Evolutionary conservation across 2,329 filamentous ascomycete genomes (phyloP).

Genomic region (Endothia cerciana): DNA sequence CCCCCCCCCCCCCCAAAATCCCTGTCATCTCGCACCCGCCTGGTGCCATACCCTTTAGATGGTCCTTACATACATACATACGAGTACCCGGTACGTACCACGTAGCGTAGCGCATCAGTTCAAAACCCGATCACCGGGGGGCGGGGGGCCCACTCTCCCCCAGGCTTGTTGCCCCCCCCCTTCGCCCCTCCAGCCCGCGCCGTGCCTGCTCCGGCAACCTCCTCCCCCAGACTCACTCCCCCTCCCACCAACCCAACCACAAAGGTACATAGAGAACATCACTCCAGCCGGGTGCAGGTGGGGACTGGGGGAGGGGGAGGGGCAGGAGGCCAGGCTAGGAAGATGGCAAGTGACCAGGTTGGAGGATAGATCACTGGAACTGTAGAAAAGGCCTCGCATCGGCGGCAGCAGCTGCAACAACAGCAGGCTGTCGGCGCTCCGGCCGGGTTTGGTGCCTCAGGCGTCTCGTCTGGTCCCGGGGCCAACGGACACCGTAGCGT

Average conservation of each 20-base stretch:
- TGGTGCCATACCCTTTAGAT: neutral
- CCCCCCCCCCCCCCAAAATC: neutral
- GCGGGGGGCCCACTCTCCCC: constrained; percentile 18
- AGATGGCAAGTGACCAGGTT: too few species aligned
- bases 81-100: too few species aligned
- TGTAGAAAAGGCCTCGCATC: too few species aligned
- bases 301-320: too few species aligned
- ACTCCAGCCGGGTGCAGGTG: too few species aligned
- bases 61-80: too few species aligned
- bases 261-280: too few species aligned
- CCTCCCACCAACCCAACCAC: too few species aligned
- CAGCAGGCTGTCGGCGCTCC: constrained; percentile 25
- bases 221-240: neutral
- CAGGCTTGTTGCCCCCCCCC: neutral
- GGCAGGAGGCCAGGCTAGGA: too few species aligned
- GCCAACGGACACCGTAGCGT: constrained; percentile 25
- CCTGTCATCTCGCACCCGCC: constrained; percentile 1
- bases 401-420: too few species aligned
- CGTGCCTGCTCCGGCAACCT: constrained; percentile 26
- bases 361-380: too few species aligned
- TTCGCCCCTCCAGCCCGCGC: constrained; percentile 19
- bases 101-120: neutral
- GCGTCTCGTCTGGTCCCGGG: constrained; percentile 23
- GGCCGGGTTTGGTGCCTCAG: constrained; percentile 24
- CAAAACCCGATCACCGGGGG: constrained; percentile 24